These are phyloP conservation scores for Suhomyces choctaworum DNA, from an alignment of 1,139 yeast genomes.

Conservation along the genomic window DNA sequence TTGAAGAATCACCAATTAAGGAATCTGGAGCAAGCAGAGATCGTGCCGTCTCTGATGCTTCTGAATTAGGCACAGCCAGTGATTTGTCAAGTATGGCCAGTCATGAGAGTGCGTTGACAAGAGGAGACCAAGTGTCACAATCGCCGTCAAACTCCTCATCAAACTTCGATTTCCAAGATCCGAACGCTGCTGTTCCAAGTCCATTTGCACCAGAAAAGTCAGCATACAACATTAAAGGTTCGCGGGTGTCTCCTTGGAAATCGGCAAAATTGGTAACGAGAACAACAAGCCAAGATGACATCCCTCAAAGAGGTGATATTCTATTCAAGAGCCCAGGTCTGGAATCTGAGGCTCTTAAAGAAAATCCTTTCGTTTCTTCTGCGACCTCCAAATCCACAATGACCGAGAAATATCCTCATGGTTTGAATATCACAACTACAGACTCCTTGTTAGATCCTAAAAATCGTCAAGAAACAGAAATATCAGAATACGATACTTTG, in stretches of 20 bases:
- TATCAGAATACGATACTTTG: constrained; percentile 2
- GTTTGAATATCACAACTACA: constrained; percentile 21
- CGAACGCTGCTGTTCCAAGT: constrained; percentile 3
- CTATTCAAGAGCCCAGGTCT: constrained; percentile 22
- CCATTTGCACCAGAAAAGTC: constrained; percentile 6
- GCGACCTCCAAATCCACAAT: constrained; percentile 8
- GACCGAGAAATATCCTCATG: constrained; percentile 14
- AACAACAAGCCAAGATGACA: constrained; percentile 21
- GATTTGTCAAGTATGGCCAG: constrained; percentile 28
- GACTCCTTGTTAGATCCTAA: constrained; percentile 24
- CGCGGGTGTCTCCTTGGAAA: constrained; percentile 24
- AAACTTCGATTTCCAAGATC: constrained; percentile 13
- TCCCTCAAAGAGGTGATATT: constrained; percentile 38
- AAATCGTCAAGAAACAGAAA: constrained; percentile 9
- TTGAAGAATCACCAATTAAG: not conserved
- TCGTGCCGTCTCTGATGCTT: constrained; percentile 2
- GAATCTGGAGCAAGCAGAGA: not conserved
- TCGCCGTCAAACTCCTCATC: constrained; percentile 6
- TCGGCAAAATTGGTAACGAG: constrained; percentile 13
- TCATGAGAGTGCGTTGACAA: constrained; percentile 9
- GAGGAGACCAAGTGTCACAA: constrained; percentile 1
- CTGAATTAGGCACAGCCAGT: constrained; percentile 24
- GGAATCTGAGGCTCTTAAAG: constrained; percentile 3
- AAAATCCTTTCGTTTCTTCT: constrained; percentile 19
- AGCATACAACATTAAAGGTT: constrained; percentile 19